Evolutionary conservation across 352 stramenopile genomes (phyloP), one percentile per base, ranked within the genome.

Genomic region (Globisporangium cystogenes): DNA sequence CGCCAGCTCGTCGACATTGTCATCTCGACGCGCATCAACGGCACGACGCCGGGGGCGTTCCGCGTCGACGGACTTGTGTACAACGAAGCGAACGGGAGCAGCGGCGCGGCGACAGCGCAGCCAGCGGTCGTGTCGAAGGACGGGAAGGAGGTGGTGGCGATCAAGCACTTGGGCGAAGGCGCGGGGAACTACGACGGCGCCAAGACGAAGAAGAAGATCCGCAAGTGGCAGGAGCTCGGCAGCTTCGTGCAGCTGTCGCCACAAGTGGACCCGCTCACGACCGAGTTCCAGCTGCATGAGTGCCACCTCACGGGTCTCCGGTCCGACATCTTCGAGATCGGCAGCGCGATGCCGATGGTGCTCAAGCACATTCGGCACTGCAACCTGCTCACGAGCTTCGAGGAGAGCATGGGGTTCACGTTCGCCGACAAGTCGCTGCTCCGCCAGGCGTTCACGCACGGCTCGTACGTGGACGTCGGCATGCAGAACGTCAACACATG

Each of bases 401-500:
- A 86, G 57, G 40, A 35, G 15, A 62, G 62, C 21, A 87, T 91
- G 74, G 72, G 67, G 5, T 51, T 93, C 10, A 62, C 48, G 15
- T 90, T 93, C 31, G 69, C 70, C 7, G 79, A 93, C 62, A 91
- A 87, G 60, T 68, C 82, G 16, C 62, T 95, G 37, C 59, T 93
- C 37, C 80, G 81, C 0, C 82, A 93, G 56, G 85, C 85, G 15
- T 95, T 93, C 59, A 93, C 82, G 15, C 85, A 95, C 37, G 72
- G 65, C 11, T 95, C 85, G 26, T 92, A 91, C 39, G 65, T 95
- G 20, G 85, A 95, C 21, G 61, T 87, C 14, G 85, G 81, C 23
- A 90, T 93, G 79, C 83, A 92, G 55, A 90, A 69, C 58, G 81
- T 90, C 14, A 93, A 93, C 57, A 91, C 82, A 10, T 68, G 77